A percentile compares a stretch with the other conserved stretches of the same genome.
phyloP scores from a whole-genome alignment of 495 filamentous ascomycete species.

The Aspergillus indologenus region DNA sequence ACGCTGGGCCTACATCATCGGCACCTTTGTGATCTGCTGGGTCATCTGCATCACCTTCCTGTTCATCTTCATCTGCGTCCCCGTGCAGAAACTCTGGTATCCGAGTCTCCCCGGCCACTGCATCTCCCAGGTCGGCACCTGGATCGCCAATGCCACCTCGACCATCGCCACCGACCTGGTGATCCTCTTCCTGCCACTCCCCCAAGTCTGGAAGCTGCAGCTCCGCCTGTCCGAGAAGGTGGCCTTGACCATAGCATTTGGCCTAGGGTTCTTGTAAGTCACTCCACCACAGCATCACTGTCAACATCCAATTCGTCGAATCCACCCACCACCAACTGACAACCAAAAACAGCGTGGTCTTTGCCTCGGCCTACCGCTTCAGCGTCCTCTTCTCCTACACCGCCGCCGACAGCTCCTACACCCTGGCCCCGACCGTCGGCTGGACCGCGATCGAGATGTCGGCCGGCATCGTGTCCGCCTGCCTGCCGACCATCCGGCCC shows the following conservation, averaged over 20 bases:
- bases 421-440: constrained; percentile 38
- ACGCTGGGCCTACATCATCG: constrained; percentile 35
- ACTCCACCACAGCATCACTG: not conserved
- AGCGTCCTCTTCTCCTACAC: constrained; percentile 37
- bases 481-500: constrained; percentile 43
- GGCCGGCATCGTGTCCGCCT: constrained; percentile 44
- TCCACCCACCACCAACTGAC: not conserved
- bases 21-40: constrained; percentile 36
- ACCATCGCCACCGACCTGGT: constrained; percentile 47
- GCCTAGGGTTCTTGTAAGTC: constrained; percentile 31
- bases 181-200: constrained; percentile 45
- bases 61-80: constrained; percentile 46
- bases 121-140: constrained; percentile 43
- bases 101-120: constrained; percentile 33
- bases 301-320: too few relatives aligned
- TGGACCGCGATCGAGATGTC: constrained; percentile 48
- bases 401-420: constrained; percentile 33
- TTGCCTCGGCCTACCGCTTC: constrained; percentile 36
- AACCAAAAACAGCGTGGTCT: constrained; percentile 26
- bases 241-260: constrained; percentile 22
- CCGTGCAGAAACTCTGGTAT: constrained; percentile 41
- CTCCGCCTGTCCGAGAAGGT: constrained; percentile 24
- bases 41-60: constrained; percentile 40
- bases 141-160: constrained; percentile 44
- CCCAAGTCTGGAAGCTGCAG: constrained; percentile 41